phyloP scores from a whole-genome alignment of 805 yeast genomes.

The Naumovozyma baii region DNA sequence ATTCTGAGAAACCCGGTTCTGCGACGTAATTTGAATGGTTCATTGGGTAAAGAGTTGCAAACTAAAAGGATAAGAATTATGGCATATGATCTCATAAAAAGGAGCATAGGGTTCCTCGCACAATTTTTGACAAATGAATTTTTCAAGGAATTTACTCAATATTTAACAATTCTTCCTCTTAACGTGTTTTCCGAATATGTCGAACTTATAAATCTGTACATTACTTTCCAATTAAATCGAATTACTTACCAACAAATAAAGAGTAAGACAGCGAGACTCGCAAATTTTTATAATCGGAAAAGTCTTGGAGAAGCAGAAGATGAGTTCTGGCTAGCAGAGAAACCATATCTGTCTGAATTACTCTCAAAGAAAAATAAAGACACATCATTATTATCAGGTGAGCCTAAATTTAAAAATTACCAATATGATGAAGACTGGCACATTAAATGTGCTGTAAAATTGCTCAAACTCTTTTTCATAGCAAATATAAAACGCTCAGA shows the following conservation, averaged over 20 bases:
- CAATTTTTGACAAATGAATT: constrained; percentile 18
- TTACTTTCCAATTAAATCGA: constrained; percentile 64
- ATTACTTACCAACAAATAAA: constrained; percentile 25
- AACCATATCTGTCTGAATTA: background rate
- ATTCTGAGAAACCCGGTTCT: constrained; percentile 62
- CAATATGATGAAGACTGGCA: constrained; percentile 77
- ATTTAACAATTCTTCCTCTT: constrained; percentile 21
- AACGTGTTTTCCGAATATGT: constrained; percentile 43
- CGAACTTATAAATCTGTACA: constrained; percentile 62
- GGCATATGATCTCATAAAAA: constrained; percentile 61
- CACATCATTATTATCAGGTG: background rate
- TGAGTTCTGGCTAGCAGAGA: background rate
- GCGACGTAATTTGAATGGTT: constrained; percentile 32
- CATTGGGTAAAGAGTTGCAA: constrained; percentile 17
- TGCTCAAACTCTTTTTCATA: constrained; percentile 44
- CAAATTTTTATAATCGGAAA: background rate
- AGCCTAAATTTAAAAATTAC: constrained; percentile 25
- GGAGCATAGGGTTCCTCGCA: constrained; percentile 59
- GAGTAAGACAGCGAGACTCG: background rate
- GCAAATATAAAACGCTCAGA: constrained; percentile 34
- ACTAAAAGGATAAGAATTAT: constrained; percentile 44
- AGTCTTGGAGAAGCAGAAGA: background rate
- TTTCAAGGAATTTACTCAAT: constrained; percentile 5
- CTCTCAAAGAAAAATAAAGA: background rate
- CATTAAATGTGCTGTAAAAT: constrained; percentile 52